phyloP scores from a whole-genome alignment of 2,329 filamentous ascomycete species.

The Lojkania enalia region DNA sequence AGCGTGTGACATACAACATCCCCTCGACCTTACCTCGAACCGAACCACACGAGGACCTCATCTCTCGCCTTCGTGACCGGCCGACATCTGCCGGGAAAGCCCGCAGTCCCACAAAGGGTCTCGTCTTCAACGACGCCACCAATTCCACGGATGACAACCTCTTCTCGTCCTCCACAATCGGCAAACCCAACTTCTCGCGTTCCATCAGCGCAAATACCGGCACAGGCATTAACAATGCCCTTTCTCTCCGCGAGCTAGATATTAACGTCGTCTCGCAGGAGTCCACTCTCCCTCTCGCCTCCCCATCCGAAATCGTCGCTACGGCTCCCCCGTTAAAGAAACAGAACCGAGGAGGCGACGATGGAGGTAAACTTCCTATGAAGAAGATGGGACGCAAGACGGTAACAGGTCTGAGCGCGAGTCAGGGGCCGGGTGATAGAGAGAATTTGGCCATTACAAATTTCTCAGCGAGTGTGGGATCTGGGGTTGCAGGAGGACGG shows the following conservation, averaged over 20 bases:
- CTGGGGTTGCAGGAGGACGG: slow-evolving; percentile 38
- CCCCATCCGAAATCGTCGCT: slow-evolving; percentile 31
- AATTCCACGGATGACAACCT: slow-evolving; percentile 40
- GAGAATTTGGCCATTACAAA: slow-evolving; percentile 48
- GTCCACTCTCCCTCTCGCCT: slow-evolving; percentile 37
- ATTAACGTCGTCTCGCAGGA: slow-evolving; percentile 49
- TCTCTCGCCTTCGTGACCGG: slow-evolving; percentile 52
- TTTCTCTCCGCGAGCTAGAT: slow-evolving; percentile 53
- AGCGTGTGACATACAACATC: slow-evolving; percentile 79
- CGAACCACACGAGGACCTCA: slow-evolving; percentile 60
- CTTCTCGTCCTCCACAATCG: slow-evolving; percentile 23
- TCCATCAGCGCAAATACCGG: slow-evolving; percentile 28
- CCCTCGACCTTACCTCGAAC: slow-evolving; percentile 79
- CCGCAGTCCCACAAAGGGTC: slow-evolving; percentile 53
- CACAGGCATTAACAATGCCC: slow-evolving; percentile 23
- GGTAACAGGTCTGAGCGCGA: slow-evolving; percentile 39
- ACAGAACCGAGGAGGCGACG: slow-evolving; percentile 42
- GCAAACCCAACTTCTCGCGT: slow-evolving; percentile 29
- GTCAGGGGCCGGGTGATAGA: slow-evolving; percentile 42
- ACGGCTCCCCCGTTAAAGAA: slow-evolving; percentile 49
- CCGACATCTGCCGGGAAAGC: slow-evolving; percentile 32
- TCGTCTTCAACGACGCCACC: slow-evolving; percentile 56
- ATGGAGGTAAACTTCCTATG: slow-evolving; percentile 49
- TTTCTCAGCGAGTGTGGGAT: slow-evolving; percentile 46
- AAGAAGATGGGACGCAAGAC: slow-evolving; percentile 49